Evolutionary conservation across 2,329 filamentous ascomycete genomes (phyloP), one percentile per base, ranked within the genome.

Genomic region (Gliomastix tumulicola): DNA sequence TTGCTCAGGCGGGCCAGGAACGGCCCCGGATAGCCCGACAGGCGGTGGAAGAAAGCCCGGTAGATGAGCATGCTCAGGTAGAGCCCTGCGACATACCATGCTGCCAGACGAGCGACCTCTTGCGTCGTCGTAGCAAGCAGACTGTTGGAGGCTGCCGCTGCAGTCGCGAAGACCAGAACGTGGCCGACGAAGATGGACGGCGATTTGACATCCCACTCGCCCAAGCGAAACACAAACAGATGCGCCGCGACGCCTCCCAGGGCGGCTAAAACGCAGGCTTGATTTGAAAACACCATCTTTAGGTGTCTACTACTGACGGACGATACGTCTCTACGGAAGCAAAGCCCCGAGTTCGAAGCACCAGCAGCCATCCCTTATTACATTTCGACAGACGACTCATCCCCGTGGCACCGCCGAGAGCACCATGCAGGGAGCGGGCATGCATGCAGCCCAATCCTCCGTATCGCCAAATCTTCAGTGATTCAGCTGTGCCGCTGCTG

Each of bases 121-220:
- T 15, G 28, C 28, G n/a, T 16, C 21, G 13, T 32, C 28, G 32
- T 15, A 27, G 7, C 8, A 5, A 18, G 20, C 6, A 15, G 16
- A 30, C 19, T 19, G 7, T 18, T 28, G 7, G 8, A 32, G 16
- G 21, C 21, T 30, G 15, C 23, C 22, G 16, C 21, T 25, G 5
- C 22, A 19, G 16, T 11, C 28, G 15, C 15, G 27, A 32, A 22
- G 11, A 32, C 27, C 15, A 33, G 6, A 47, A 54, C n/a, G 51
- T 32, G 6, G 46, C 44, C 13, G 48, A 52, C 9, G 19, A 37
- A 16, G n/a, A 37, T 35, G 11, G 35, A 36, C 6, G 43, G 35
- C 1, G 39, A 44, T 12, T 41, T 18, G 7, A 39, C 11, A 25
- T 55, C 51, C 51, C 50, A 53, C 23, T 54, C 53, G n/a, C 51